Base-by-base conservation (phyloP, 2,329 filamentous ascomycete genomes). In the Venturia effusa region DNA sequence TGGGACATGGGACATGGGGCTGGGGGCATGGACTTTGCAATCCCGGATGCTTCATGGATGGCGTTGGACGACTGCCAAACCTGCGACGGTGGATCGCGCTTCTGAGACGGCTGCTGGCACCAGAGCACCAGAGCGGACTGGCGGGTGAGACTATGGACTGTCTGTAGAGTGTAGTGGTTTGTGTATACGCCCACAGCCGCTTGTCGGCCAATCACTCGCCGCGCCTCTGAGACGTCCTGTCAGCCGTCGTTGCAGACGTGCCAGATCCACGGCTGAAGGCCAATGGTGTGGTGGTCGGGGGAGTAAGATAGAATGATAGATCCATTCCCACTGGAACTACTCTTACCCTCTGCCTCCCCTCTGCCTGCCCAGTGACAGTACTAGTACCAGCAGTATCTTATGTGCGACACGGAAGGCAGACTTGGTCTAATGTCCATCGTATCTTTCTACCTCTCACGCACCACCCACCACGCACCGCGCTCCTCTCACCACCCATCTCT, bases 61-160 rank as follows among this genome's bases (percentile, higher is more conserved):
- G 48, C 24, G 51, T n/a, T 34, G 27, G 27, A 15, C 4, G 15
- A 13, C 48, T 45, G 43, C 43, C 19, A 45, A 55, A 19, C 27
- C 48, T 55, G 48, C 24, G 51, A 57, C 51, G 51, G 51, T 57
- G 51, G 51, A 57, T 57, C 51, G 19, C 27, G 51, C 27, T 57
- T 51, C 27, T 57, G 51, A 57, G 51, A 57, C 51, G 15, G 27
- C 51, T 34, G 30, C 15, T 4, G 5, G 22, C 10, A n/a, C n/a
- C n/a, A n/a, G n/a, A n/a, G n/a, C n/a, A n/a, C n/a, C n/a, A 48
- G 24, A 24, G n/a, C 1, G n/a, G 43, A 7, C 43, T 48, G n/a
- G 43, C 8, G 43, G 8, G n/a, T 48, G 43, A 48, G 4, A 48
- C 11, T 55, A 55, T n/a, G n/a, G n/a, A n/a, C n/a, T n/a, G n/a